phyloP scores from a whole-genome alignment of 129 eudicot genomes.

The Flaveria linearis region DNA sequence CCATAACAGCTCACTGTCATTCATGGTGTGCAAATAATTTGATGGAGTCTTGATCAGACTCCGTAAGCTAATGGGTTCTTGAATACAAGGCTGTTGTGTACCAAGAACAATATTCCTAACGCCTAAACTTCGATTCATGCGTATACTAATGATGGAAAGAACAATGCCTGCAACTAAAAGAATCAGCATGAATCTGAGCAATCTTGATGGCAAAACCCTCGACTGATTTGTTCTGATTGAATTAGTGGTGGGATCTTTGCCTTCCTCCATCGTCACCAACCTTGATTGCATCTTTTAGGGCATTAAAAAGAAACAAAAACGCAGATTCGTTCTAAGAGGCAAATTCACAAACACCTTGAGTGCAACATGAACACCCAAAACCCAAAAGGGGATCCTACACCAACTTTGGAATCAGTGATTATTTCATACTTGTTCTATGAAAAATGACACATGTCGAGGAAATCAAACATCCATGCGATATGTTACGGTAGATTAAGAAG shows the following conservation, averaged over 20 bases:
- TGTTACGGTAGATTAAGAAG: neutral
- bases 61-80: conserved; percentile 48
- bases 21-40: conserved; percentile 57
- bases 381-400: conserved; percentile 10
- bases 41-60: conserved; percentile 62
- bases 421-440: conserved; percentile 2
- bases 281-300: conserved; percentile 43
- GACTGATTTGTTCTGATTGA: conserved; percentile 33
- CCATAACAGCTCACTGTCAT: conserved; percentile 80
- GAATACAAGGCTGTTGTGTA: conserved; percentile 50
- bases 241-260: conserved; percentile 43
- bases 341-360: conserved; percentile 34
- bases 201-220: conserved; percentile 49
- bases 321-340: conserved; percentile 25
- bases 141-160: conserved; percentile 52
- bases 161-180: conserved; percentile 58
- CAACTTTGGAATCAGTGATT: neutral
- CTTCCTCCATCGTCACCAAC: conserved; percentile 63
- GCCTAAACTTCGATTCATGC: conserved; percentile 44
- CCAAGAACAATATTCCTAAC: conserved; percentile 36
- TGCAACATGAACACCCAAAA: conserved; percentile 11
- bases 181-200: conserved; percentile 57
- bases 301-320: neutral
- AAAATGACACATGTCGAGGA: neutral
- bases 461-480: conserved; percentile 5